Evolutionary conservation across 2,329 filamentous ascomycete genomes (phyloP).

Genomic region (Thelonectria blattea): DNA sequence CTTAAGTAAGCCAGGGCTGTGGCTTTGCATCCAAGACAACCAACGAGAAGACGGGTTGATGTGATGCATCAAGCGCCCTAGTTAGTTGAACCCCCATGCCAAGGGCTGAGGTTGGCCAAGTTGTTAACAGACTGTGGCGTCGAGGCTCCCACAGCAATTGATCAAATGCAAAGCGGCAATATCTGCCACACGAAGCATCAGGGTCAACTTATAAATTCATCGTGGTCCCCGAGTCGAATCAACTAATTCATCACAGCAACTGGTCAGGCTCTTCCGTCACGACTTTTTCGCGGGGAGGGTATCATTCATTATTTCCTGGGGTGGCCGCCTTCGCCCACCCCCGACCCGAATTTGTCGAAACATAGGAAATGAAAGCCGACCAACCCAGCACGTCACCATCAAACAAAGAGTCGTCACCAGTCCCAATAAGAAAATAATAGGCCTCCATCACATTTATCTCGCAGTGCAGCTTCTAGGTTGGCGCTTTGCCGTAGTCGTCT

Average conservation of each 20-base stretch:
- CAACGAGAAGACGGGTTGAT: too few species aligned
- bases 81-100: too few species aligned
- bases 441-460: slow-evolving; percentile 33
- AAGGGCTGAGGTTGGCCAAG: too few species aligned
- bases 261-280: neutral
- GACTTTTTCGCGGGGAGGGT: slow-evolving; percentile 22
- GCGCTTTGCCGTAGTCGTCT: too few species aligned
- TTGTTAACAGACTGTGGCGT: too few species aligned
- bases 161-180: too few species aligned
- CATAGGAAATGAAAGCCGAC: slow-evolving; percentile 30
- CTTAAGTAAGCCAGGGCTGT: too few species aligned
- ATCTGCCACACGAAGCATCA: neutral
- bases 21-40: too few species aligned
- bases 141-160: too few species aligned
- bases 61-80: too few species aligned
- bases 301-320: slow-evolving; percentile 17
- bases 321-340: slow-evolving; percentile 20
- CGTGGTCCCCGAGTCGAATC: too few species aligned
- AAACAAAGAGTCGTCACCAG: slow-evolving; percentile 18
- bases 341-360: slow-evolving; percentile 25
- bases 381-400: slow-evolving; percentile 25
- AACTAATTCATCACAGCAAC: too few species aligned
- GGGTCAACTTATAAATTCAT: neutral
- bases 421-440: slow-evolving; percentile 22
- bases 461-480: slow-evolving; percentile 31